A percentile compares a stretch with the other conserved stretches of the same genome.
phyloP scores from a whole-genome alignment of 352 stramenopile species.

The Phytophthora megakarya region DNA sequence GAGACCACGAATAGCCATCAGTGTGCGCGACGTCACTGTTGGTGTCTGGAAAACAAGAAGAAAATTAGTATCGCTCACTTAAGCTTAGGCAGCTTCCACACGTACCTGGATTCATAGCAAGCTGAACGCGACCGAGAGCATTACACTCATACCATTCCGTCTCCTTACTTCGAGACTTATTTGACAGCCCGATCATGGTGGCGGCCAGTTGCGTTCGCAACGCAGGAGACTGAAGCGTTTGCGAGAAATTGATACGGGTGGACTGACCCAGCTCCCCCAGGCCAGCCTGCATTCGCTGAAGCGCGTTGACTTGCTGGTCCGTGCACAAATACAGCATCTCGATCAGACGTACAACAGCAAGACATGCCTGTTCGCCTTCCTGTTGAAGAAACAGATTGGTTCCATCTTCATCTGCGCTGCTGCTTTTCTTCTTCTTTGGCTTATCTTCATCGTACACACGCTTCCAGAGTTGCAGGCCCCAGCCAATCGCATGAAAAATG shows the following conservation, averaged over 20 bases:
- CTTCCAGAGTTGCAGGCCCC: conserved; percentile 64
- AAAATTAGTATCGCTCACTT: conserved; percentile 5
- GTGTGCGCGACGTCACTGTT: conserved; percentile 53
- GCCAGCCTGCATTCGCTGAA: conserved; percentile 70
- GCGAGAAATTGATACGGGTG: conserved; percentile 65
- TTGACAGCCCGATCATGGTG: conserved; percentile 74
- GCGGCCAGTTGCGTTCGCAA: conserved; percentile 66
- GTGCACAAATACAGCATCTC: conserved; percentile 84
- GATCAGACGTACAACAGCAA: conserved; percentile 68
- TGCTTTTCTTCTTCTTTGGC: conserved; percentile 34
- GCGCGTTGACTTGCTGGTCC: conserved; percentile 71
- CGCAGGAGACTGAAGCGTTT: conserved; percentile 61
- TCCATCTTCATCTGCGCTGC: background rate
- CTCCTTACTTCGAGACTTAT: conserved; percentile 78
- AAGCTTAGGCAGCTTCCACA: background rate
- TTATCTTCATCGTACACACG: conserved; percentile 61
- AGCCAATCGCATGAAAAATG: conserved; percentile 66
- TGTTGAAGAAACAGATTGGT: conserved; percentile 35
- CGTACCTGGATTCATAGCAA: conserved; percentile 60
- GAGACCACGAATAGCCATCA: conserved; percentile 83
- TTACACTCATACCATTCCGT: conserved; percentile 85
- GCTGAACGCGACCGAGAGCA: conserved; percentile 58
- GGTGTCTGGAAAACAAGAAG: conserved; percentile 26
- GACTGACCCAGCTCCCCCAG: conserved; percentile 55
- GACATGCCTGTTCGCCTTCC: conserved; percentile 67